These are phyloP conservation scores for Mariannaea elegans DNA, from an alignment of 2,329 filamentous ascomycete genomes.

Conservation along the genomic window DNA sequence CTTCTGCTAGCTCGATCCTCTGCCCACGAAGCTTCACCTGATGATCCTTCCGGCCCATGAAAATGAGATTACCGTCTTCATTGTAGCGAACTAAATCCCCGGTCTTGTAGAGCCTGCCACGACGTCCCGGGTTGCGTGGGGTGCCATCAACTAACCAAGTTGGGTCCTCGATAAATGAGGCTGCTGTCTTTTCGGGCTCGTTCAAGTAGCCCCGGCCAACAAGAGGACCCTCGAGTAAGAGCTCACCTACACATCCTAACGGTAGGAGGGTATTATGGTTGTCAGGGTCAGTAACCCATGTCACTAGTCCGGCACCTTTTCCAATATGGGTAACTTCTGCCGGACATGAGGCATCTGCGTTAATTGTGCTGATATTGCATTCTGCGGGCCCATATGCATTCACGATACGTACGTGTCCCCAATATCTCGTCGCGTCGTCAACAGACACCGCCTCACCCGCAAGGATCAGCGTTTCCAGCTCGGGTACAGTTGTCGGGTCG, in stretches of 20 bases:
- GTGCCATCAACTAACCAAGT: slow-evolving; percentile 5
- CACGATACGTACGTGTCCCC: slow-evolving; percentile 24
- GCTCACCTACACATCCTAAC: slow-evolving; percentile 30
- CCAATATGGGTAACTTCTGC: too few relatives aligned
- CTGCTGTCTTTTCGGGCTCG: slow-evolving; percentile 27
- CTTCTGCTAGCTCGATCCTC: slow-evolving; percentile 54
- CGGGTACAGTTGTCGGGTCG: slow-evolving; percentile 7
- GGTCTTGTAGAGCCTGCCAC: slow-evolving; percentile 50
- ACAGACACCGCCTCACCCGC: slow-evolving; percentile 26
- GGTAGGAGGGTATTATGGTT: slow-evolving; percentile 29
- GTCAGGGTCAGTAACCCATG: slow-evolving; percentile 33
- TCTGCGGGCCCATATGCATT: slow-evolving; percentile 38
- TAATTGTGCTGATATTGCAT: too few relatives aligned
- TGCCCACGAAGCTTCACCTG: slow-evolving; percentile 67
- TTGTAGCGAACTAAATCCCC: slow-evolving; percentile 55
- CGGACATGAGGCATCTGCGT: too few relatives aligned
- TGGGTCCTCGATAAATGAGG: slow-evolving; percentile 42
- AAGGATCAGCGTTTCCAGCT: slow-evolving; percentile 28
- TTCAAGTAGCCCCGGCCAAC: slow-evolving; percentile 31
- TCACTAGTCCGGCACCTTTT: background rate
- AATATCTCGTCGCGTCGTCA: background rate
- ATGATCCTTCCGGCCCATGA: slow-evolving; percentile 60
- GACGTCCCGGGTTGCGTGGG: slow-evolving; percentile 23
- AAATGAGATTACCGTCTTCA: slow-evolving; percentile 50
- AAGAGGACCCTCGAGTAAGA: slow-evolving; percentile 33